Evolutionary conservation across 192 early-diverging fungal species (phyloP), one percentile per base, ranked within the genome.

Genomic region (Mortierella alpina): DNA sequence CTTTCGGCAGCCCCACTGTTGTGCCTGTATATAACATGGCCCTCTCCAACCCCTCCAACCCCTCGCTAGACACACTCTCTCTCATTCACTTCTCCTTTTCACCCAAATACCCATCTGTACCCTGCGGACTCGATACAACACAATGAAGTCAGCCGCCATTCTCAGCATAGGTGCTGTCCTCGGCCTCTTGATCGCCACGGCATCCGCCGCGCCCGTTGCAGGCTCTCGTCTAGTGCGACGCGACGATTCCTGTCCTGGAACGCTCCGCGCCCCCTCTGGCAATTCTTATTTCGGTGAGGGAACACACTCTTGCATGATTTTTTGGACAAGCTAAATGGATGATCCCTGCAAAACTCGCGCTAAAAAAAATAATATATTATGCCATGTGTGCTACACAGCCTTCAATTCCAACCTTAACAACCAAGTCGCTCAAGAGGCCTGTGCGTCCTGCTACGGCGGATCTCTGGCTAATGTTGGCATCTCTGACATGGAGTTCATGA

Each of bases 211-310:
- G 7, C 70, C 80, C 12, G 69, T 73, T 31, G 31, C 58, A 15
- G 45, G 5, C 54, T 44, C 6, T 40, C 72, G 72, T 39, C 59
- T 60, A 15, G 7, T 17, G 49, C 52, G 40, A 50, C 72, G 70
- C 40, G 45, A 82, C 20, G 60, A 68, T 4, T 11, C 53, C n/a
- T 82, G 80, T 47, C 71, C 80, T 20, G 66, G 45, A 7, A 68
- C 63, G 5, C 59, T 73, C 20, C 22, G 55, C 7, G 71, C 84
- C 23, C 86, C 84, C 42, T 82, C 77, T 22, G 84, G 86, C 71
- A 83, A 82, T 39, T 69, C 60, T 13, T 83, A 78, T 58, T 78
- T 71, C 61, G 68, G 75, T 78, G 71, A 7, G 45, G 7, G 14
- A 4, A 41, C 42, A 39, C 17, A 11, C 45, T 20, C n/a, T 6